Evolutionary conservation across 495 filamentous ascomycete species (phyloP).

Genomic region (Penicillium flavigenum): DNA sequence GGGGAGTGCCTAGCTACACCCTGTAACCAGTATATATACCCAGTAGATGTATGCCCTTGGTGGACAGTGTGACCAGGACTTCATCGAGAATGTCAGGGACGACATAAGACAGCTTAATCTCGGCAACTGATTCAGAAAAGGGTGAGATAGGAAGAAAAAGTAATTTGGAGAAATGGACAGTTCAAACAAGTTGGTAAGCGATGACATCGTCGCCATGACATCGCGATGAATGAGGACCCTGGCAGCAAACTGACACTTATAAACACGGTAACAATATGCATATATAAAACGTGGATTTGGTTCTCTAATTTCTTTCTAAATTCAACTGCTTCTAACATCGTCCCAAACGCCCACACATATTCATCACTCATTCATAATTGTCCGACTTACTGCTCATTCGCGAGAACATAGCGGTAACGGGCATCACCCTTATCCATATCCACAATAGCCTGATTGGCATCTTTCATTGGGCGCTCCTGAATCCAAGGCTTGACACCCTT

Average conservation of each 20-base stretch:
- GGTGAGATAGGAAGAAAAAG: not conserved
- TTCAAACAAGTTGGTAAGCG: not conserved
- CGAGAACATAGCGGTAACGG: conserved; percentile 72
- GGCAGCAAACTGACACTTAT: too few species aligned
- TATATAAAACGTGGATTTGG: not conserved
- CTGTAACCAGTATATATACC: not conserved
- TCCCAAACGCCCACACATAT: not conserved
- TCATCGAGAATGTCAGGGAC: not conserved
- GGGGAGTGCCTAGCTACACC: not conserved
- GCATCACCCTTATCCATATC: conserved; percentile 69
- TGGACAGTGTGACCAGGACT: not conserved
- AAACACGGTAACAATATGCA: not conserved
- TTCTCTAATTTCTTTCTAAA: not conserved
- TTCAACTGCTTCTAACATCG: not conserved
- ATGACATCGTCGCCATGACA: not conserved
- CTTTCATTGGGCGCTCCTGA: conserved; percentile 65
- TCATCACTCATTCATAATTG: not conserved
- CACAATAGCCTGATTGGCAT: conserved; percentile 68
- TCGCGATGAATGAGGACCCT: not conserved
- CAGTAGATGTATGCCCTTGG: not conserved
- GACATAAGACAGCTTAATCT: not conserved
- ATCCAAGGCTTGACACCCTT: conserved; percentile 74
- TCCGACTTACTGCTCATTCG: conserved; percentile 49
- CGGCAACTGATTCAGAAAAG: not conserved
- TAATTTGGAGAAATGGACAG: not conserved